Evolutionary conservation across 75 land plant genomes (phyloP).

Genomic region (Sequoiadendron giganteum): DNA sequence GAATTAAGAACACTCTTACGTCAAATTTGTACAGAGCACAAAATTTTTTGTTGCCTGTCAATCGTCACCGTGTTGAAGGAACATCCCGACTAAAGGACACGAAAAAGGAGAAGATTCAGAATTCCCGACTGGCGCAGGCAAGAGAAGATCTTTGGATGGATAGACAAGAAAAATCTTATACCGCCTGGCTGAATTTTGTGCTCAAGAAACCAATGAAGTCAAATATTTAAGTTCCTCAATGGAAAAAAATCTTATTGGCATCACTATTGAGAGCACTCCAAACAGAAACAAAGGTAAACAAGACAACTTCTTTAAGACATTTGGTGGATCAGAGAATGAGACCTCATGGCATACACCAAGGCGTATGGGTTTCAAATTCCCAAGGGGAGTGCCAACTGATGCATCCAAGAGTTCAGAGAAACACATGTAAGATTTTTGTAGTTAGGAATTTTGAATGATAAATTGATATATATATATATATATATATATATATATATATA

Average conservation of each 20-base stretch:
- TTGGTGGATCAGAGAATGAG: conserved; percentile 9
- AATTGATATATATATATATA: no score
- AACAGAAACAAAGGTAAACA: conserved; percentile 17
- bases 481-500: no score
- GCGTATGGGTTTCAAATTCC: conserved; percentile 18
- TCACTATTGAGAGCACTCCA: not conserved
- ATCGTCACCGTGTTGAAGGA: conserved; percentile 17
- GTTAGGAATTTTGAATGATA: no score
- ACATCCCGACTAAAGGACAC: conserved; percentile 39
- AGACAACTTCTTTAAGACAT: conserved; percentile 7
- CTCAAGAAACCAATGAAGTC: conserved; percentile 44
- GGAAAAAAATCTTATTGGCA: not conserved
- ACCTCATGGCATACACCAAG: conserved; percentile 39
- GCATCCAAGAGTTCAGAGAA: conserved; percentile 8
- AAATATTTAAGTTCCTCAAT: not conserved
- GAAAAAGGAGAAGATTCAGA: conserved; percentile 58
- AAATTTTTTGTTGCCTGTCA: not conserved
- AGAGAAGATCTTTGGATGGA: conserved; percentile 48
- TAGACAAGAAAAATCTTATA: conserved; percentile 41
- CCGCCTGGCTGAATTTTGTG: conserved; percentile 72
- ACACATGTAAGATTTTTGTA: conserved; percentile 53
- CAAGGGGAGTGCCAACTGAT: not conserved
- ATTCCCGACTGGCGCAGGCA: conserved; percentile 45
- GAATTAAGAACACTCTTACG: not conserved
- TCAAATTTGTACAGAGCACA: not conserved